Percentiles rank a stretch among this genome's conserved stretches.
Evolutionary conservation across 352 stramenopile species (phyloP).

Genomic region (Pythium sukuiense): DNA sequence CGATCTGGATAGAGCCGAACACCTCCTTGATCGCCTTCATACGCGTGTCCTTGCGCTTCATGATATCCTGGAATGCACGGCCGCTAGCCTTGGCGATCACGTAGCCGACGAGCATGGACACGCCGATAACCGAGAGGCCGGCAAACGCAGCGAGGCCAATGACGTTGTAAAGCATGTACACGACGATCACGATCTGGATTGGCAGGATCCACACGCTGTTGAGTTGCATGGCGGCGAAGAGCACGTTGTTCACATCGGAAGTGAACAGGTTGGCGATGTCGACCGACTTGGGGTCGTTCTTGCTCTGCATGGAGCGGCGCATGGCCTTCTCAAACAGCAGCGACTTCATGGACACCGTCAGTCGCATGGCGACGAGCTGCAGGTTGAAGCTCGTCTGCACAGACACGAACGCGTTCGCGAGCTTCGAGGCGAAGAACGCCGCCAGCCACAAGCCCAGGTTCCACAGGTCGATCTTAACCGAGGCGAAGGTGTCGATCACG

Average conservation of each 20-base stretch:
- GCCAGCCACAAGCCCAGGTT: conserved; percentile 31
- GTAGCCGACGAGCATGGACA: conserved; percentile 41
- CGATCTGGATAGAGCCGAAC: conserved; percentile 69
- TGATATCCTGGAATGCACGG: conserved; percentile 24
- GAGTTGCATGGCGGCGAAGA: conserved; percentile 35
- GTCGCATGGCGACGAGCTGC: conserved; percentile 30
- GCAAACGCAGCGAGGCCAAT: conserved; percentile 36
- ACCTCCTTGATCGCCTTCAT: conserved; percentile 50
- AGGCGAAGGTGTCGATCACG: conserved; percentile 38
- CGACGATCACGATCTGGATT: conserved; percentile 34
- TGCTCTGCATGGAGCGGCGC: conserved; percentile 18
- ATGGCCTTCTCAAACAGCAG: conserved; percentile 47
- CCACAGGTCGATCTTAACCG: conserved; percentile 25
- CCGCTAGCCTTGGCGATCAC: too few relatives aligned
- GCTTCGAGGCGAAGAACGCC: conserved; percentile 36
- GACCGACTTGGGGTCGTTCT: conserved; percentile 11
- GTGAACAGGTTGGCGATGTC: conserved; percentile 48
- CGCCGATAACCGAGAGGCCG: conserved; percentile 24
- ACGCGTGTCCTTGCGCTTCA: conserved; percentile 38
- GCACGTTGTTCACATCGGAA: conserved; percentile 33
- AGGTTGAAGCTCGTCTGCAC: conserved; percentile 31
- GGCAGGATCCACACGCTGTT: conserved; percentile 52
- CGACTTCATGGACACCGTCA: conserved; percentile 29
- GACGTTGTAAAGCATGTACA: conserved; percentile 37
- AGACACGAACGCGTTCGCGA: conserved; percentile 36